Conservation (phyloP, 2,329 filamentous ascomycete genomes). For the Ophiostoma sp. region DNA sequence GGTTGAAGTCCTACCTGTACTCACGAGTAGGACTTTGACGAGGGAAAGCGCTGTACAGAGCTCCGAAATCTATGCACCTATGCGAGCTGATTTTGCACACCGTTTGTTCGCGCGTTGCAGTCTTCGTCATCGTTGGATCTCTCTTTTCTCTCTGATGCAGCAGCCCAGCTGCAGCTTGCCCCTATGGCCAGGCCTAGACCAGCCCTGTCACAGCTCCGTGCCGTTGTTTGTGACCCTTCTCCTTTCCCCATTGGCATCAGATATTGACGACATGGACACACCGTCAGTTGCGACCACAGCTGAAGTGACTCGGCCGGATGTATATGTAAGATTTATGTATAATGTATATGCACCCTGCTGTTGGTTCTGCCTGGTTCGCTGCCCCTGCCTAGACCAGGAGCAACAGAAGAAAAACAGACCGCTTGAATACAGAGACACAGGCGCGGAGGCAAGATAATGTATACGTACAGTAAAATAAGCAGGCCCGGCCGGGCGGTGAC, state of each 20-base stretch:
- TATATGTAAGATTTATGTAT: no score
- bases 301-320: constrained; percentile 6
- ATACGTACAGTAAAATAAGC: neutral
- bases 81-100: constrained; percentile 6
- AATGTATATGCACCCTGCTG: neutral
- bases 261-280: constrained; percentile 8
- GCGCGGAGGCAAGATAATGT: neutral
- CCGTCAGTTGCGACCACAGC: neutral
- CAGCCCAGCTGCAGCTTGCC: neutral
- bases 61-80: neutral
- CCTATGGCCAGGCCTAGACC: constrained; percentile 7
- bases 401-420: constrained; percentile 4
- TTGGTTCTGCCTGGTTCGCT: neutral
- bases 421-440: neutral
- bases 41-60: neutral
- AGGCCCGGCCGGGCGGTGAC: neutral
- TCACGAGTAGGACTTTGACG: constrained; percentile 19
- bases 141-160: neutral
- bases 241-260: neutral
- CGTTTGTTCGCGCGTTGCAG: constrained; percentile 4
- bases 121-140: neutral
- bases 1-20: constrained; percentile 26
- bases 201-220: neutral
- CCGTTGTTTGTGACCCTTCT: neutral
- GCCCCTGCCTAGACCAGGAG: neutral